Conservation (phyloP, 2,329 filamentous ascomycete species). For the Stachybotrys chartarum region DNA sequence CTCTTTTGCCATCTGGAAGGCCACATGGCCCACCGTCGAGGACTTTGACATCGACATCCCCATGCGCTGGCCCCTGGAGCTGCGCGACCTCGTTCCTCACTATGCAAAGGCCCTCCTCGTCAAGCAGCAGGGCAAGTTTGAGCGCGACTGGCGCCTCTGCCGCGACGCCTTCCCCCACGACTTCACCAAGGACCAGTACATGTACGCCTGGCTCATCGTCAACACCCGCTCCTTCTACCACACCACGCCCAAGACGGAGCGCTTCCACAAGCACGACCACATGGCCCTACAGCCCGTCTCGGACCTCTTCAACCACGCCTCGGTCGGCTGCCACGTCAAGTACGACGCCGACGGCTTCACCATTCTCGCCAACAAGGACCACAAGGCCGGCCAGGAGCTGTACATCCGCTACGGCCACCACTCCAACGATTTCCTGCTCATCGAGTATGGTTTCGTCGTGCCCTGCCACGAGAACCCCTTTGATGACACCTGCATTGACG, state of each 20-base stretch:
- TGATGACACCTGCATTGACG: slow-evolving; percentile 43
- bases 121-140: slow-evolving; percentile 42
- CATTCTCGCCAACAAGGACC: slow-evolving; percentile 42
- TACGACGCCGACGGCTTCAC: slow-evolving; percentile 45
- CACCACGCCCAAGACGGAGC: slow-evolving; percentile 35
- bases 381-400: slow-evolving; percentile 54
- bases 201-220: slow-evolving; percentile 49
- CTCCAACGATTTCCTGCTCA: slow-evolving; percentile 62
- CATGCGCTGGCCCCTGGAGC: slow-evolving; percentile 37
- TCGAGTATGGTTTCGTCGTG: slow-evolving; percentile 55
- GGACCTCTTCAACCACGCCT: slow-evolving; percentile 61
- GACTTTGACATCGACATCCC: slow-evolving; percentile 44
- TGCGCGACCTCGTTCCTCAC: slow-evolving; percentile 39
- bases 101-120: slow-evolving; percentile 37
- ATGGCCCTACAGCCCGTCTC: slow-evolving; percentile 66
- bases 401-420: slow-evolving; percentile 64
- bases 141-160: slow-evolving; percentile 30
- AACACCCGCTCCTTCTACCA: slow-evolving; percentile 60
- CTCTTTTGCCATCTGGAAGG: slow-evolving; percentile 52
- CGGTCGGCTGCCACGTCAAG: slow-evolving; percentile 42
- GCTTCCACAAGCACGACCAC: slow-evolving; percentile 43
- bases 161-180: slow-evolving; percentile 16
- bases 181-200: slow-evolving; percentile 15
- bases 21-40: slow-evolving; percentile 55
- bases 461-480: slow-evolving; percentile 36